Evolutionary conservation across 2,329 filamentous ascomycete species (phyloP), one percentile per base, ranked within the genome.

Genomic region (Colletotrichum scovillei): DNA sequence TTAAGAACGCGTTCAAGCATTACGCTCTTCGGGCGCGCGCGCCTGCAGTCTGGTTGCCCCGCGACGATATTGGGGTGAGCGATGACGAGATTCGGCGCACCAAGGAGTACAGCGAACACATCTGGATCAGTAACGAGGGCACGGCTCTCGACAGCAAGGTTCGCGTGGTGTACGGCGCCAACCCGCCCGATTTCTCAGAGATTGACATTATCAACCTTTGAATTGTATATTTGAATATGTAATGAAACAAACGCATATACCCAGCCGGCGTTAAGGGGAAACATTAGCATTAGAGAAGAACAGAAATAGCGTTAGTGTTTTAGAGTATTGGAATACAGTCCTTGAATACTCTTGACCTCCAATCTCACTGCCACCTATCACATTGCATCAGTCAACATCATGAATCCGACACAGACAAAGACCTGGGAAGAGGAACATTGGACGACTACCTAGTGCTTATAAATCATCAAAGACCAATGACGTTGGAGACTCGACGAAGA

Each of bases 81-180:
- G 95, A 97, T 77, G 96, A 98, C 77, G 97, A 99, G 85, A 93
- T 98, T 57, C 88, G 88, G 78, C 88, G 94, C 46, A 98, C 95
- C 7, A 89, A 92, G 76, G 87, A 88, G 60, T 93, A 95, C 80
- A 96, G 92, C 79, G 90, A 94, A 72, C 88, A 91, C 74, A 93
- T 98, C 65, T 98, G 95, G 94, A 95, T 98, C 80, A 97, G 94
- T 78, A 98, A 98, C 81, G 93, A 97, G 81, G 95, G 95, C 72
- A 95, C 96, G 24, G 94, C 94, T 11, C 86, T 98, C 77, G 95
- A 98, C 84, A 93, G 91, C 69, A 95, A 95, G 81, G 91, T 91
- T 35, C 91, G 93, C 22, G 95, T 97, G 5, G 90, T 97, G 49
- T 98, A 97, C 82, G 93, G 93, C 75, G 91, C 91, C 75, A 94